Evolutionary conservation across 139 green algal species (phyloP).

Genomic region (Prasinococcaceae sp.): DNA sequence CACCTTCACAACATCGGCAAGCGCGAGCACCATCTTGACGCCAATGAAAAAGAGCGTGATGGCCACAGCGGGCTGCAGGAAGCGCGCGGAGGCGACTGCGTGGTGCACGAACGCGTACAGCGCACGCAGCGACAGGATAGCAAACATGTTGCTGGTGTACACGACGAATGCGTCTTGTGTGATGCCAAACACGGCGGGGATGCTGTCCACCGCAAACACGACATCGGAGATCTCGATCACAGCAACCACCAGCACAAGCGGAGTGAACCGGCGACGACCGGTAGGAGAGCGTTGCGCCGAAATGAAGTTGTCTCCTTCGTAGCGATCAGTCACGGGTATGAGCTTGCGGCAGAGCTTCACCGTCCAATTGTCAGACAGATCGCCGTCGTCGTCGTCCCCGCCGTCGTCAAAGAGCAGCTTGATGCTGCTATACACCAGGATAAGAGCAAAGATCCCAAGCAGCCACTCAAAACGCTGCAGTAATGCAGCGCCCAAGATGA

Average conservation of each 20-base stretch:
- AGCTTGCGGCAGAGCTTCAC: conserved; percentile 52
- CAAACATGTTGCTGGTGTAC: conserved; percentile 83
- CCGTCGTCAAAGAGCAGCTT: conserved; percentile 25
- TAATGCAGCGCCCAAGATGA: neutral
- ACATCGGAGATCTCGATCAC: conserved; percentile 88
- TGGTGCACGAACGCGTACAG: conserved; percentile 24
- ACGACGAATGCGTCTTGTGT: conserved; percentile 89
- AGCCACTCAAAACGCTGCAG: conserved; percentile 71
- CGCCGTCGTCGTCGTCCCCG: conserved; percentile 56
- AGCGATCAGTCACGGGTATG: conserved; percentile 52
- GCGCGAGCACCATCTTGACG: conserved; percentile 30
- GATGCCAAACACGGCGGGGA: conserved; percentile 54
- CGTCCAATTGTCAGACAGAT: conserved; percentile 58
- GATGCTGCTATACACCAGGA: conserved; percentile 74
- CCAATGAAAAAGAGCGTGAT: conserved; percentile 34
- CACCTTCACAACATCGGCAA: conserved; percentile 23
- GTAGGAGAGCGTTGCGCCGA: neutral
- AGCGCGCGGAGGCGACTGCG: conserved; percentile 27
- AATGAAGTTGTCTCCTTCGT: conserved; percentile 85
- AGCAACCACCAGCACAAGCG: conserved; percentile 76
- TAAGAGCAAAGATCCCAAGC: conserved; percentile 75
- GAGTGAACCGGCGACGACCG: conserved; percentile 36
- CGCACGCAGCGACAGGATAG: conserved; percentile 23
- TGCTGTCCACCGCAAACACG: conserved; percentile 91
- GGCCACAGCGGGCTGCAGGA: conserved; percentile 25